A percentile compares a stretch with the other conserved stretches of the same genome.
Evolutionary conservation across 352 stramenopile genomes (phyloP).

Genomic region (Stephanocyclus meneghinianus): DNA sequence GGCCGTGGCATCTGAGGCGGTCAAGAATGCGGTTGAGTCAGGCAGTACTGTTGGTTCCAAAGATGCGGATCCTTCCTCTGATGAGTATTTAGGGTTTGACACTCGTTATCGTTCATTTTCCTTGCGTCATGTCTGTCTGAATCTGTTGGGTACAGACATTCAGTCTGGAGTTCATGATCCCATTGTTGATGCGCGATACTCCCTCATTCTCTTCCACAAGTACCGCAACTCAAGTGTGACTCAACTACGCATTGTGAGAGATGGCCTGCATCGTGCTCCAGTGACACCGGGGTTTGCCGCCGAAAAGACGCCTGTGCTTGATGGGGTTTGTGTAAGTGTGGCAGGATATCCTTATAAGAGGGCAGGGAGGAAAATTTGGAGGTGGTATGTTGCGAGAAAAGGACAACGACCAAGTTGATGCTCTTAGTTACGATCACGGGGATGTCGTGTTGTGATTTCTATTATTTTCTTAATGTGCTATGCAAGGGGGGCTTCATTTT

Average conservation of each 20-base stretch:
- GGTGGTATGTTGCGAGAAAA: conserved; percentile 41
- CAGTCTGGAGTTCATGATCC: conserved; percentile 63
- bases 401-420: too few species aligned
- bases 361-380: conserved; percentile 53
- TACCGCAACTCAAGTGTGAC: conserved; percentile 54
- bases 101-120: conserved; percentile 60
- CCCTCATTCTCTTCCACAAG: conserved; percentile 61
- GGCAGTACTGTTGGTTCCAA: not conserved
- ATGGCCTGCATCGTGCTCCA: conserved; percentile 53
- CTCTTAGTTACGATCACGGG: too few species aligned
- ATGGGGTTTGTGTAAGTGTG: conserved; percentile 46
- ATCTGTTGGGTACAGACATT: conserved; percentile 62
- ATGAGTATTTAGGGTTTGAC: conserved; percentile 42
- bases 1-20: conserved; percentile 20
- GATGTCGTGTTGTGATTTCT: too few species aligned
- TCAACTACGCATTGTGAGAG: conserved; percentile 50
- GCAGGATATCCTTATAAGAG: conserved; percentile 42
- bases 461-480: too few species aligned
- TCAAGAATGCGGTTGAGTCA: conserved; percentile 21
- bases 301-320: conserved; percentile 44
- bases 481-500: too few species aligned
- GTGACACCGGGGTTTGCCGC: conserved; percentile 39
- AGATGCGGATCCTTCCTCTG: conserved; percentile 9
- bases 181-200: conserved; percentile 63
- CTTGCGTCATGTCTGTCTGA: conserved; percentile 62